Base-by-base conservation (phyloP, 176 grass and related monocot species). In the Luzula sylvatica region DNA sequence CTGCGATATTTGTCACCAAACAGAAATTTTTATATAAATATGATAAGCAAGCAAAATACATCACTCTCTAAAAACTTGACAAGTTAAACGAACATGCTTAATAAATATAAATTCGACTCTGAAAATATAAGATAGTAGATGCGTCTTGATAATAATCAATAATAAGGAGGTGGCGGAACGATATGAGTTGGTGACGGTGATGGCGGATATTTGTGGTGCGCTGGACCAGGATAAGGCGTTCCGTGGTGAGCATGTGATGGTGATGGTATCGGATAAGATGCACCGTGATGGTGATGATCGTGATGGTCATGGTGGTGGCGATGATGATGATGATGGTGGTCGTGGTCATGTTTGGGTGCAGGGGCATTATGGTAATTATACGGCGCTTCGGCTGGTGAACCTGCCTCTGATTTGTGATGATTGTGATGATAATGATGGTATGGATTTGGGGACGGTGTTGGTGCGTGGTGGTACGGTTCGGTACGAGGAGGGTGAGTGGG, bases 281-380 rank as follows among this genome's bases (percentile, higher is more conserved):
- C 23, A 35, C 30, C 9, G 5, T 68, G 64, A 42, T 53, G 14
- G 15, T 21, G n/a, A 1, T 74, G 17, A 2, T 57, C 26, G 13
- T 39, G 41, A 3, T 35, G 30, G 2, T 49, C 38, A 13, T 20
- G 71, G 11, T 40, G 40, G 0, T 13, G 55, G 16, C 15, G 2
- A 15, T 61, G 58, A 15, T 62, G 43, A 14, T 18, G 43, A 29
- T 77, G 82, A 7, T 58, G 70, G 2, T 86, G 76, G 11, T 76
- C 53, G 14, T 79, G 68, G 3, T 85, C 40, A 23, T 71, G 19
- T 5, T 65, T 15, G 0, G 58, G 58, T 29, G 58, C 20, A 62
- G 42, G 58, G 2, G 41, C 58, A 44, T 38, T 18, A 4, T 55
- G 12, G 11, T 26, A 7, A 62, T 45, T 26, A 0, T 54, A 26